phyloP scores from a whole-genome alignment of 495 filamentous ascomycete species.

The Xanthoparmelia taractica region DNA sequence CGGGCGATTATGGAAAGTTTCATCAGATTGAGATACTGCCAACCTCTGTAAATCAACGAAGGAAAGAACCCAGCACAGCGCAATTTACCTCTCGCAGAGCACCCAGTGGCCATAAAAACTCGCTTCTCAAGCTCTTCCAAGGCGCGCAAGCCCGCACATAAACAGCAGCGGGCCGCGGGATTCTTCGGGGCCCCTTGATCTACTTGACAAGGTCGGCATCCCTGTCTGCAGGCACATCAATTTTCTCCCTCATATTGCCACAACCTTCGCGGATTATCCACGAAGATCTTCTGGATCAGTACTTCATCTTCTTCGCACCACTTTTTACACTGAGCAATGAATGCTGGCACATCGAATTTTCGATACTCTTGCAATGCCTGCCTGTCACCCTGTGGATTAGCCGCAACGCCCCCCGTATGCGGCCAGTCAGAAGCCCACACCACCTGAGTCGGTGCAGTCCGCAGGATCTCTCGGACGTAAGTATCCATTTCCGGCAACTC shows the following conservation, averaged over 20 bases:
- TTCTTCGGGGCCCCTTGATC: no score
- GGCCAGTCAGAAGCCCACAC: conserved; percentile 4
- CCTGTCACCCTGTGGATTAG: neutral
- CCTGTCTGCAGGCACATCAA: neutral
- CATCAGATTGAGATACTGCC: no score
- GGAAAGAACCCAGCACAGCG: no score
- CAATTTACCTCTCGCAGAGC: no score
- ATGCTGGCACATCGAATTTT: neutral
- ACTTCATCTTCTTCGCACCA: neutral
- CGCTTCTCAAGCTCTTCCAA: no score
- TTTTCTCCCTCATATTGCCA: neutral
- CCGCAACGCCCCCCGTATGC: neutral
- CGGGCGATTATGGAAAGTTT: no score
- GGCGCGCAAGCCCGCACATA: no score
- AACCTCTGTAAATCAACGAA: no score
- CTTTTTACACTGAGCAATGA: neutral
- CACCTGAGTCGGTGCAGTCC: neutral
- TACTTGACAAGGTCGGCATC: neutral
- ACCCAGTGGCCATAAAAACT: no score
- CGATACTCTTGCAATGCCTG: neutral
- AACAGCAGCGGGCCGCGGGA: no score
- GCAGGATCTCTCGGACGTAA: neutral
- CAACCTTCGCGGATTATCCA: neutral
- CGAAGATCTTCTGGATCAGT: neutral
- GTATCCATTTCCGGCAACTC: neutral